These are phyloP conservation scores for Fomitopsis palustris DNA, from an alignment of 1,284 basidiomycete genomes.

Conservation along the genomic window DNA sequence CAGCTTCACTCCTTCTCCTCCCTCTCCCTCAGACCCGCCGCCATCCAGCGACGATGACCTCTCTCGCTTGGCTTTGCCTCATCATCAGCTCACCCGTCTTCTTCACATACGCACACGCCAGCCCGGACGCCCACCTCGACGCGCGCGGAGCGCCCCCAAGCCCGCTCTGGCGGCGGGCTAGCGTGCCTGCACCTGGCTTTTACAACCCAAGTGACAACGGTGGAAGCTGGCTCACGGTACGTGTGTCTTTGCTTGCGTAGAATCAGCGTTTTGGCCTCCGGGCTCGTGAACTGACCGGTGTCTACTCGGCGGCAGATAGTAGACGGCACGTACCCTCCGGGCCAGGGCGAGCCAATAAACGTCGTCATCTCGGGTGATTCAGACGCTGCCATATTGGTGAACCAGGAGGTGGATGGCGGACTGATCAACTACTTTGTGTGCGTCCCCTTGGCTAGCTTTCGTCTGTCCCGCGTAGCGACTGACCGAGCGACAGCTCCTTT, in stretches of 20 bases:
- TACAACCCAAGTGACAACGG: conserved; percentile 39
- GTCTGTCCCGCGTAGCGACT: not conserved
- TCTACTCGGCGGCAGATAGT: conserved; percentile 38
- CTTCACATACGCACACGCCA: conserved; percentile 8
- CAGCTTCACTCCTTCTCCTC: conserved; percentile 6
- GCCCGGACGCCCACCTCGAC: conserved; percentile 4
- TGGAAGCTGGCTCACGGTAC: conserved; percentile 47
- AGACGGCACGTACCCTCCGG: conserved; percentile 62
- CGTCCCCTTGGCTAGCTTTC: conserved; percentile 21
- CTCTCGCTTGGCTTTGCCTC: conserved; percentile 20
- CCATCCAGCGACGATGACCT: conserved; percentile 27
- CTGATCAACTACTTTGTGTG: conserved; percentile 77
- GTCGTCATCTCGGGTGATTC: conserved; percentile 83
- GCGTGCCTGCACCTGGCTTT: conserved; percentile 38
- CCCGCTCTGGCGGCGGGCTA: conserved; percentile 21
- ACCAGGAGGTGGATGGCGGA: conserved; percentile 63
- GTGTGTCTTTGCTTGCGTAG: conserved; percentile 9
- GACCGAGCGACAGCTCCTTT: conserved; percentile 35
- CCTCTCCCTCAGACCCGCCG: conserved; percentile 10
- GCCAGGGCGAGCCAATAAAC: conserved; percentile 89
- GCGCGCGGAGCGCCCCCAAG: conserved; percentile 14
- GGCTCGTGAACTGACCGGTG: conserved; percentile 1
- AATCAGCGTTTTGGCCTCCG: not conserved
- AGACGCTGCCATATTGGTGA: conserved; percentile 67
- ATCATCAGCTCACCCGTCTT: conserved; percentile 23